Conservation (phyloP, 1,284 basidiomycete species). For the Cryptococcus deneoformans region DNA sequence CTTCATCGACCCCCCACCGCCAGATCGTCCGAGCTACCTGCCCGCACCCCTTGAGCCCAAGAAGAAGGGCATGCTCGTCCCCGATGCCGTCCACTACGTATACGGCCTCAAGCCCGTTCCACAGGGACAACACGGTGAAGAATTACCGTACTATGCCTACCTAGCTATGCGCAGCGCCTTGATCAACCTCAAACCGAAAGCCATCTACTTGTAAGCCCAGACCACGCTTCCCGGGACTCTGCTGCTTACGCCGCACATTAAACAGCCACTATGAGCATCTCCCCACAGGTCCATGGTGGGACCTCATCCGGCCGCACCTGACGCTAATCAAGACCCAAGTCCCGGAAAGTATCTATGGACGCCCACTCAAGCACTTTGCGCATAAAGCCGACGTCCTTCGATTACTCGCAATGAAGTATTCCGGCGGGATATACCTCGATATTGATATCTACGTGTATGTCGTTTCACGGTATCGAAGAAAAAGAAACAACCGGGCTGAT, state of each 20-base stretch:
- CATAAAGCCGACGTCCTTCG: slow-evolving; percentile 48
- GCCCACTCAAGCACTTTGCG: slow-evolving; percentile 44
- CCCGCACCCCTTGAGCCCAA: slow-evolving; percentile 35
- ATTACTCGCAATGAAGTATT: slow-evolving; percentile 42
- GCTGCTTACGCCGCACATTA: neutral
- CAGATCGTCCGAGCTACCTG: slow-evolving; percentile 21
- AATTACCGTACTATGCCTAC: slow-evolving; percentile 52
- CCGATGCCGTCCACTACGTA: slow-evolving; percentile 49
- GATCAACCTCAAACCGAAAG: slow-evolving; percentile 47
- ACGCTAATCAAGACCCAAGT: slow-evolving; percentile 41
- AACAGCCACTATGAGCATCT: slow-evolving; percentile 47
- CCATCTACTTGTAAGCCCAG: slow-evolving; percentile 45
- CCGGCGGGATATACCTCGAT: slow-evolving; percentile 54
- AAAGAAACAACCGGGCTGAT: neutral
- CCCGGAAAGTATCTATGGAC: slow-evolving; percentile 39
- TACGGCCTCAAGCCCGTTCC: slow-evolving; percentile 44
- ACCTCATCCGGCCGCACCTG: slow-evolving; percentile 41
- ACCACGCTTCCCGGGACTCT: too few species aligned
- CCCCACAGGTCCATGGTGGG: slow-evolving; percentile 49
- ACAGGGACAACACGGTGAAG: slow-evolving; percentile 30
- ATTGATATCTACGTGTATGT: slow-evolving; percentile 51
- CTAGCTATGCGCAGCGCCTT: slow-evolving; percentile 50
- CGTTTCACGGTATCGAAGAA: neutral
- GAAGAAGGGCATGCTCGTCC: slow-evolving; percentile 33
- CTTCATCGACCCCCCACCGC: slow-evolving; percentile 23